phyloP scores from a whole-genome alignment of 176 grass and related monocot genomes.

The Stipa capillata region DNA sequence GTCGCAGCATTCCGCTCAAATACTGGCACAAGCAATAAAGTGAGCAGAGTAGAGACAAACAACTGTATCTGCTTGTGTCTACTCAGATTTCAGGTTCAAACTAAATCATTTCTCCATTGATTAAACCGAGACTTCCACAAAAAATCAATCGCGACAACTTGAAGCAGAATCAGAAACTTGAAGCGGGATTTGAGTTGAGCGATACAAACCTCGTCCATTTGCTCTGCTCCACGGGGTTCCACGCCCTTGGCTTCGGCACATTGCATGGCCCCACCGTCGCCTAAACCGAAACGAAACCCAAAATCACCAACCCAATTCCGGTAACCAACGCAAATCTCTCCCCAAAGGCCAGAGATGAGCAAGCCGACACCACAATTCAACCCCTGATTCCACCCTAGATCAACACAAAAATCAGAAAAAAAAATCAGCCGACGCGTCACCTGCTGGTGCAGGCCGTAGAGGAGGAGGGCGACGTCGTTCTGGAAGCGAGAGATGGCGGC shows the following conservation, averaged over 20 bases:
- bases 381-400: no score
- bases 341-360: not conserved
- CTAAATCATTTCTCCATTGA: not conserved
- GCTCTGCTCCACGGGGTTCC: constrained; percentile 89
- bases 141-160: not conserved
- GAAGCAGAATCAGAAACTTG: not conserved
- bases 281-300: constrained; percentile 24
- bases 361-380: not conserved
- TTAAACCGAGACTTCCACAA: not conserved
- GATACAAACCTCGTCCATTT: constrained; percentile 88
- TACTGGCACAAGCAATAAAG: not conserved
- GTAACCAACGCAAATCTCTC: constrained; percentile 6
- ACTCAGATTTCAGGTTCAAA: not conserved
- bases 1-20: not conserved
- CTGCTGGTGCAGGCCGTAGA: constrained; percentile 83
- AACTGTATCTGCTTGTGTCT: not conserved
- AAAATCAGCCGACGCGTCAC: not conserved
- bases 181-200: not conserved
- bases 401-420: not conserved
- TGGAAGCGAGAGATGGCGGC: constrained; percentile 54
- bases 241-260: constrained; percentile 73
- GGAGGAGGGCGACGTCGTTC: constrained; percentile 71
- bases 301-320: constrained; percentile 12
- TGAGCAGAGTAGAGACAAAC: not conserved
- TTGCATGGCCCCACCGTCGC: constrained; percentile 81